Evolutionary conservation across 164 flowering plant species (phyloP).

Genomic region (Chloranthus sessilifolius): DNA sequence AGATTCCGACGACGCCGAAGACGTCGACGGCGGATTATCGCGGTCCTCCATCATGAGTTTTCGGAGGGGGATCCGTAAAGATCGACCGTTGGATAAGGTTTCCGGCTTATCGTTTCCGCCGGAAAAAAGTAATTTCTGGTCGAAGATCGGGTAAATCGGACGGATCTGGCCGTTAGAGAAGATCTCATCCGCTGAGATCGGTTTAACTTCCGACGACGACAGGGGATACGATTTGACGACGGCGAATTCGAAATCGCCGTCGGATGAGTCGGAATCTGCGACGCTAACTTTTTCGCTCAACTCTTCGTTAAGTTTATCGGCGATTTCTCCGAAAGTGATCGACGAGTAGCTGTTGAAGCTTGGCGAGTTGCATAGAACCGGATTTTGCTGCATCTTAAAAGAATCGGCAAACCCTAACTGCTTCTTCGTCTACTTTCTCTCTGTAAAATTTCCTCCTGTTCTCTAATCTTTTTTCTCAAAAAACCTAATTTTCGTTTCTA

Average conservation of each 20-base stretch:
- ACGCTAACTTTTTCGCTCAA: constrained; percentile 9
- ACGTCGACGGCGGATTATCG: constrained; percentile 11
- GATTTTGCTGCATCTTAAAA: no score
- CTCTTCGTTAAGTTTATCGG: constrained; percentile 27
- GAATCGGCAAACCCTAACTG: no score
- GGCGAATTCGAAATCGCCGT: constrained; percentile 59
- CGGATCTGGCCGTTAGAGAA: constrained; percentile 62
- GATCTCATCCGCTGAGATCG: constrained; percentile 61
- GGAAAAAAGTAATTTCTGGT: constrained; percentile 19
- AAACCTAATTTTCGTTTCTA: no score
- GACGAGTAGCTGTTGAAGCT: constrained; percentile 38
- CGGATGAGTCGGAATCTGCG: constrained; percentile 9
- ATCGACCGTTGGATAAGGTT: neutral
- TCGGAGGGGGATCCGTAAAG: constrained; percentile 30
- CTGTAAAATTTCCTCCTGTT: no score
- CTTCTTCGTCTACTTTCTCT: no score
- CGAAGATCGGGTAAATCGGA: constrained; percentile 46
- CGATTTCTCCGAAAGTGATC: constrained; percentile 24
- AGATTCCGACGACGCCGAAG: constrained; percentile 21
- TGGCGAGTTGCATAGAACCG: constrained; percentile 9
- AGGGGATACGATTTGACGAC: constrained; percentile 22
- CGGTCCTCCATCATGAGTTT: constrained; percentile 35
- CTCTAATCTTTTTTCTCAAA: no score
- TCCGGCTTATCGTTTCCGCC: constrained; percentile 11
- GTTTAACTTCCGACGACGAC: no score